Conservation (phyloP, 2,329 filamentous ascomycete species). For the Parafenestella ontariensis region DNA sequence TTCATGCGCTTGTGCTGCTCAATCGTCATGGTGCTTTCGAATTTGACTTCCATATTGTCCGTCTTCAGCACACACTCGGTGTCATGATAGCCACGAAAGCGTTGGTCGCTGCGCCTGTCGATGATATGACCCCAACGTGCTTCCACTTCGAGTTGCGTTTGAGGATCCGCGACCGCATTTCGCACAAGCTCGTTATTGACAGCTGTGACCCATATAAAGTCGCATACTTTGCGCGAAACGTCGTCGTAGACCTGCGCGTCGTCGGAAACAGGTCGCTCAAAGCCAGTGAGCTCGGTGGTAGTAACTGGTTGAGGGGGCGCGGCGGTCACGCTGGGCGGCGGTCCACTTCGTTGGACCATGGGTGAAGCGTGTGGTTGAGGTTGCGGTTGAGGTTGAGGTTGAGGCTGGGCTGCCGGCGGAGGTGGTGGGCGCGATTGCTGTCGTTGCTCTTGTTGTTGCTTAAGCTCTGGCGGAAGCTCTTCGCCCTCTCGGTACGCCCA, state of each 20-base stretch:
- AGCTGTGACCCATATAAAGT: conserved; percentile 79
- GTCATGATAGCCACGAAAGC: conserved; percentile 72
- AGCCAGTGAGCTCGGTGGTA: conserved; percentile 37
- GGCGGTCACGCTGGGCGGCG: conserved; percentile 14
- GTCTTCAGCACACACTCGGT: conserved; percentile 53
- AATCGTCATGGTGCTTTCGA: conserved; percentile 90
- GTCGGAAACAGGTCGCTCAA: conserved; percentile 70
- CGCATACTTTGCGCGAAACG: conserved; percentile 75
- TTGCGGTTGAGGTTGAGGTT: conserved; percentile 21
- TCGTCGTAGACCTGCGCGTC: conserved; percentile 73
- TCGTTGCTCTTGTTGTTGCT: conserved; percentile 30
- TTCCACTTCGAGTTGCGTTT: conserved; percentile 87
- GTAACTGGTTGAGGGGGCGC: conserved; percentile 12
- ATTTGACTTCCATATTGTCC: conserved; percentile 52
- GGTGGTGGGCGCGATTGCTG: conserved; percentile 32
- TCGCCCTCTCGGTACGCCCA: conserved; percentile 45
- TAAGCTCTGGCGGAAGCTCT: conserved; percentile 32
- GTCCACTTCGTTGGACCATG: conserved; percentile 27
- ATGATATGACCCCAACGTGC: conserved; percentile 87
- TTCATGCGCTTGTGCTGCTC: conserved; percentile 90
- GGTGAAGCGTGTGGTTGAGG: conserved; percentile 23
- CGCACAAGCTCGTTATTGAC: conserved; percentile 68
- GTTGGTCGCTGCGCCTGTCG: conserved; percentile 72
- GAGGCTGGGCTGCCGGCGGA: conserved; percentile 18
- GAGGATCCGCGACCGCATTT: conserved; percentile 58